These are phyloP conservation scores for Alternaria arbusti DNA, from an alignment of 2,329 filamentous ascomycete genomes.

Conservation along the genomic window DNA sequence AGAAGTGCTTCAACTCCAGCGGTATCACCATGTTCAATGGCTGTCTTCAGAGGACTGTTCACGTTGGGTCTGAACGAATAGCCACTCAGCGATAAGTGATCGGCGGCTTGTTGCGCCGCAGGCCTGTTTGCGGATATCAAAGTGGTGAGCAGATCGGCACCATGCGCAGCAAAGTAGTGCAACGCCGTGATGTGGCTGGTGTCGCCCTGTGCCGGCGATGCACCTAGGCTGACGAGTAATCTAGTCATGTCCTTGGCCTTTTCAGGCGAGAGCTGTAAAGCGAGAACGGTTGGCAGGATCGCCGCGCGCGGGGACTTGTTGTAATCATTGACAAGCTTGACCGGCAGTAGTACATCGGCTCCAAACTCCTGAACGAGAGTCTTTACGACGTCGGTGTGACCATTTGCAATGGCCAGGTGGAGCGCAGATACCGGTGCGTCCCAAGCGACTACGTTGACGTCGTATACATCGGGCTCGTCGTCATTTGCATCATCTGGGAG, in stretches of 20 bases:
- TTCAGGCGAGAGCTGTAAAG: conserved; percentile 67
- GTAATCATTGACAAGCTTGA: conserved; percentile 66
- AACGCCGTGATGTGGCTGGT: conserved; percentile 68
- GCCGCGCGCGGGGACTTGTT: conserved; percentile 61
- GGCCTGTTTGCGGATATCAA: conserved; percentile 69
- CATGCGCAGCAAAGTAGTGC: conserved; percentile 50
- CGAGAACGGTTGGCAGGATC: conserved; percentile 73
- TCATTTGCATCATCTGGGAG: conserved; percentile 61
- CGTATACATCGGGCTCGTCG: conserved; percentile 78
- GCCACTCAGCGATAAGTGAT: conserved; percentile 63
- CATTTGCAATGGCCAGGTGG: conserved; percentile 78
- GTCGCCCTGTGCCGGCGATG: conserved; percentile 76
- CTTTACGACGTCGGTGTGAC: conserved; percentile 72
- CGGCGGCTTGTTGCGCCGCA: conserved; percentile 68
- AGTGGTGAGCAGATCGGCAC: conserved; percentile 12
- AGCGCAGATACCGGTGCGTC: conserved; percentile 75
- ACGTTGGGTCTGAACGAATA: conserved; percentile 44
- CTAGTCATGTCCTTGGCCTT: conserved; percentile 70
- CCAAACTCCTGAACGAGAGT: conserved; percentile 73
- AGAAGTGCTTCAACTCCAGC: conserved; percentile 55
- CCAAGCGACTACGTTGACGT: conserved; percentile 81
- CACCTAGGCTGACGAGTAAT: conserved; percentile 72
- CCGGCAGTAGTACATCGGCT: conserved; percentile 75
- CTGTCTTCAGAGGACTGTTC: conserved; percentile 63
- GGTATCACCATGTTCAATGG: conserved; percentile 41